phyloP scores from a whole-genome alignment of 1,284 basidiomycete genomes.

The Xanthoconium separans region DNA sequence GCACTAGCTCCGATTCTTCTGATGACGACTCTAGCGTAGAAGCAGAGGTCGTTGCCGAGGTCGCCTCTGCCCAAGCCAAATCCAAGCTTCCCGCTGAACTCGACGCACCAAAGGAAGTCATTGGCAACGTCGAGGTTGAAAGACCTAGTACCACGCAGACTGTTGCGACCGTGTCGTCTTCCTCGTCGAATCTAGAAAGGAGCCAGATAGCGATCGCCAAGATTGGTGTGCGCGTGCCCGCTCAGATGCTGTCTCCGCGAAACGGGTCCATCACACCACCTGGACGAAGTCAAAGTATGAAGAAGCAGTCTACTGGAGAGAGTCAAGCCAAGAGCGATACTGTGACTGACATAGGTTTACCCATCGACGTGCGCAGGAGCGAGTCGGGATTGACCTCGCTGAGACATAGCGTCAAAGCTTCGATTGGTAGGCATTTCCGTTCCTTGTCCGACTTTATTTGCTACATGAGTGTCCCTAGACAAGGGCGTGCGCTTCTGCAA shows the following conservation, averaged over 20 bases:
- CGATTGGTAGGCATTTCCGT: slow-evolving; percentile 52
- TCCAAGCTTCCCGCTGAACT: neutral
- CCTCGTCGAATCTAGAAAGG: slow-evolving; percentile 23
- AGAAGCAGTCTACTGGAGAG: slow-evolving; percentile 10
- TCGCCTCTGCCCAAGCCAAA: slow-evolving; percentile 22
- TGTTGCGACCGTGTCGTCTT: slow-evolving; percentile 17
- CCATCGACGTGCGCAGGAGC: slow-evolving; percentile 21
- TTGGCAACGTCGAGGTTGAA: neutral
- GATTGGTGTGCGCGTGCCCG: slow-evolving; percentile 27
- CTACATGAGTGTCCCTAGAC: slow-evolving; percentile 30
- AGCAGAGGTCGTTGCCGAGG: slow-evolving; percentile 33
- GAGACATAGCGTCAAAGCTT: slow-evolving; percentile 67
- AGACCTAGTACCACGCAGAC: slow-evolving; percentile 15
- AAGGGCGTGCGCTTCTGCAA: slow-evolving; percentile 49
- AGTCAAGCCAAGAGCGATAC: slow-evolving; percentile 6
- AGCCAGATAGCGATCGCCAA: slow-evolving; percentile 32
- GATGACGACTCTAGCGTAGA: slow-evolving; percentile 30
- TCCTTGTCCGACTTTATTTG: neutral
- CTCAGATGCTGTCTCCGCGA: slow-evolving; percentile 26
- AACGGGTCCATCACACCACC: slow-evolving; percentile 26
- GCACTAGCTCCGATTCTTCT: slow-evolving; percentile 14
- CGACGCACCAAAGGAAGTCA: slow-evolving; percentile 18
- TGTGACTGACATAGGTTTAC: slow-evolving; percentile 26
- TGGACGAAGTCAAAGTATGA: slow-evolving; percentile 4
- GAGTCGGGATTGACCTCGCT: slow-evolving; percentile 37